These are phyloP conservation scores for Penicillium ochrochloron DNA, from an alignment of 495 filamentous ascomycete genomes.

Conservation along the genomic window DNA sequence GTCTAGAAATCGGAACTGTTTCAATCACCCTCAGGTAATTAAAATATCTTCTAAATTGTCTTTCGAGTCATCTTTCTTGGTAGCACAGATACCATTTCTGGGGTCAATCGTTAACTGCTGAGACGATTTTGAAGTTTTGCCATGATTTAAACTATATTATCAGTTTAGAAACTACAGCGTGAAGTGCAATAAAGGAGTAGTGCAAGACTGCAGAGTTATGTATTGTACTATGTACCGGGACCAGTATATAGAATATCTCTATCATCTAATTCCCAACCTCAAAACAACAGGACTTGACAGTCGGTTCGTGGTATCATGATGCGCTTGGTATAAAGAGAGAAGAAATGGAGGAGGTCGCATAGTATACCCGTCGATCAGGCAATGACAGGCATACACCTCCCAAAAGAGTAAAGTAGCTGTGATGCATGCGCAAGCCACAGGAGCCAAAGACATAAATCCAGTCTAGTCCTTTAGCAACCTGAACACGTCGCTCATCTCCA, in stretches of 20 bases:
- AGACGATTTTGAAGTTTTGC: no score
- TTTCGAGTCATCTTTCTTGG: no score
- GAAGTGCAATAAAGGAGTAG: background rate
- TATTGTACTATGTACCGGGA: slow-evolving; percentile 22
- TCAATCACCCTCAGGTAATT: no score
- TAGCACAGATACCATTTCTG: no score
- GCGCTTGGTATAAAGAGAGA: slow-evolving; percentile 33
- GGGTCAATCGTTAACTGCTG: no score
- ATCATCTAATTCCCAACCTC: slow-evolving; percentile 28
- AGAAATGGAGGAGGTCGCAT: slow-evolving; percentile 7
- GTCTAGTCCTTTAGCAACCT: background rate
- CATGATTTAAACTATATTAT: no score
- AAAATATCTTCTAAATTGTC: no score
- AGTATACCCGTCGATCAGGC: background rate
- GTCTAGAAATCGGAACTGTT: no score
- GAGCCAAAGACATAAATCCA: background rate
- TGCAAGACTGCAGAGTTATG: slow-evolving; percentile 20
- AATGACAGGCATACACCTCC: background rate
- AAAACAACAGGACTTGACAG: slow-evolving; percentile 30
- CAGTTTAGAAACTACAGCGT: background rate
- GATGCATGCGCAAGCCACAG: background rate
- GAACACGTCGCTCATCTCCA: background rate
- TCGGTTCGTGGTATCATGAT: slow-evolving; percentile 48
- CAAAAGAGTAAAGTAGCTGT: background rate
- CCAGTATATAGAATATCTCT: slow-evolving; percentile 24